Evolutionary conservation across 2,329 filamentous ascomycete genomes (phyloP), one percentile per base, ranked within the genome.

Genomic region (Chalara sp.): DNA sequence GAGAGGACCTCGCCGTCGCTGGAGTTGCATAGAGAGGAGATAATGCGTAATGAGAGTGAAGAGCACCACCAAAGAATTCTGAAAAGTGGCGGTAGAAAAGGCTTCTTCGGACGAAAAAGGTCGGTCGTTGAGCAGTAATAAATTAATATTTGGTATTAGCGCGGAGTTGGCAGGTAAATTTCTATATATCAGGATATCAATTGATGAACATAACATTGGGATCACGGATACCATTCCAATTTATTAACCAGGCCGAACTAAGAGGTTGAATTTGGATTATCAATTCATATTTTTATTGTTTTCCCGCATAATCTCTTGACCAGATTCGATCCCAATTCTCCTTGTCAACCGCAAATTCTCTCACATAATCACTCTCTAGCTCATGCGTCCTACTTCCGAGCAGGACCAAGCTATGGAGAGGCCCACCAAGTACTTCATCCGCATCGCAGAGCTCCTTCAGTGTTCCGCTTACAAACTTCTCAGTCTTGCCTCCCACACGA

Each of bases 401-500:
- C 50, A 99, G 70, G 13, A 97, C 89, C 62, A 99, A 67, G 68
- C 91, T 96, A 70, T 99, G 93, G 60, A 97, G 71, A 12, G 93
- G 93, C 35, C 78, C 77, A 0, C 93, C 93, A 56, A 99, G 73
- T 45, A 70, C 66, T 6, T 81, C 80, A 63, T 95, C 90, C 5
- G 56, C 53, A 30, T 84, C 77, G 58, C 81, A 83, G 45, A 97
- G 74, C 71, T 97, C 85, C 65, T 83, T 81, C 57, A 97, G 70
- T 1, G 92, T 97, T 1, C 93, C 93, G 5, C 87, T 86, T 2
- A 95, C 87, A 62, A 96, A 89, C 69, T 85, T 86, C 73, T 97
- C 88, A 49, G 89, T 86, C 62, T 79, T 81, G 1, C 88, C 87
- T 2, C 93, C 93, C 0, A 97, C 84, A 42, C 93, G 78, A 8